Percentiles rank a stretch among this genome's conserved stretches.
These are phyloP conservation scores for Paramecium tetraurelia DNA, from an alignment of 73 alveolate species.

Conservation along the genomic window DNA sequence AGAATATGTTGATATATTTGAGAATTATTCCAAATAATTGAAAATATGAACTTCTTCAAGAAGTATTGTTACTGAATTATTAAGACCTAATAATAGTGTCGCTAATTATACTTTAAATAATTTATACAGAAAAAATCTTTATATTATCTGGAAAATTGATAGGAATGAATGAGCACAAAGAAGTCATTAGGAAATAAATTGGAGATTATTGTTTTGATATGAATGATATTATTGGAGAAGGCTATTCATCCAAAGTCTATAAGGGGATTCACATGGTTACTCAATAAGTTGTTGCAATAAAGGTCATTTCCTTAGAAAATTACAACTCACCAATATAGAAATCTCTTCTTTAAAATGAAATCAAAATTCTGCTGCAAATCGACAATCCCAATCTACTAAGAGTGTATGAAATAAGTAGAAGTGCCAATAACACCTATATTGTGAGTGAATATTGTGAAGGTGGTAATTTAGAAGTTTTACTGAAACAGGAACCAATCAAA, in stretches of 20 bases:
- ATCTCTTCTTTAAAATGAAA: background rate
- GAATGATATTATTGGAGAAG: slow-evolving; percentile 25
- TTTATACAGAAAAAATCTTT: background rate
- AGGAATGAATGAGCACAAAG: background rate
- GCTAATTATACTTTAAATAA: background rate
- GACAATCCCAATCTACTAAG: background rate
- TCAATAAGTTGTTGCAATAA: background rate
- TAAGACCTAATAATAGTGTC: background rate
- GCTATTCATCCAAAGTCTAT: slow-evolving; percentile 36
- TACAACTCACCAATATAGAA: background rate
- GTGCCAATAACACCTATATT: slow-evolving; percentile 16
- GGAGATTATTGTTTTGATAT: slow-evolving; percentile 17
- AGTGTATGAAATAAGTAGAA: background rate
- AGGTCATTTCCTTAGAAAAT: background rate
- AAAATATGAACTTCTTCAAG: background rate
- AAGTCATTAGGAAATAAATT: background rate
- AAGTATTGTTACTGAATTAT: background rate
- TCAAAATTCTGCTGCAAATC: background rate
- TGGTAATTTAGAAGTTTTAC: slow-evolving; percentile 6
- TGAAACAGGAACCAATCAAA: slow-evolving; percentile 11
- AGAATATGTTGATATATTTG: background rate
- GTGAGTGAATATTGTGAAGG: slow-evolving; percentile 27
- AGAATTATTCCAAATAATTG: background rate
- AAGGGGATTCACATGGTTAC: background rate
- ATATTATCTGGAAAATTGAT: background rate